phyloP scores from a whole-genome alignment of 805 yeast species.

The Candida parachauliodes region DNA sequence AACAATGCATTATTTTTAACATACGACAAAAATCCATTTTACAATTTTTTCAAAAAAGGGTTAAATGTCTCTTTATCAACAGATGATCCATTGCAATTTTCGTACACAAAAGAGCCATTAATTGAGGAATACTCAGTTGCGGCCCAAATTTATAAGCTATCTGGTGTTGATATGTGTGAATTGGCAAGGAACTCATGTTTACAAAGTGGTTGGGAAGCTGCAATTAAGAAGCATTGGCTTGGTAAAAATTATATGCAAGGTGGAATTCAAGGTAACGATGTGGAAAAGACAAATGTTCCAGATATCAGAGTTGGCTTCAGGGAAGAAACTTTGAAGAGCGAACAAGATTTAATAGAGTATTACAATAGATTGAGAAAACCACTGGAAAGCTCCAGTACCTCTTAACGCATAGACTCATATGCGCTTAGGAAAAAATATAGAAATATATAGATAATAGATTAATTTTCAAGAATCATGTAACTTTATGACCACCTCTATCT shows the following conservation, averaged over 20 bases:
- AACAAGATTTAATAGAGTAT: slow-evolving; percentile 62
- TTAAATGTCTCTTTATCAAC: slow-evolving; percentile 91
- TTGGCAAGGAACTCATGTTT: slow-evolving; percentile 87
- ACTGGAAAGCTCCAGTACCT: slow-evolving; percentile 4
- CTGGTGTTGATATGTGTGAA: slow-evolving; percentile 96
- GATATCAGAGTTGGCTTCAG: slow-evolving; percentile 81
- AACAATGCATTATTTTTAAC: slow-evolving; percentile 94
- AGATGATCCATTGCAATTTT: slow-evolving; percentile 96
- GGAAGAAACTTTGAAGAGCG: slow-evolving; percentile 71
- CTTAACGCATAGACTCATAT: slow-evolving; percentile 2
- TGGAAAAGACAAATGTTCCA: slow-evolving; percentile 94
- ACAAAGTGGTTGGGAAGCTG: slow-evolving; percentile 92
- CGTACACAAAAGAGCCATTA: slow-evolving; percentile 94
- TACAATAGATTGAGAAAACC: slow-evolving; percentile 28
- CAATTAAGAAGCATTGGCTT: slow-evolving; percentile 87
- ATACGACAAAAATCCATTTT: slow-evolving; percentile 96
- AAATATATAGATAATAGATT: neutral
- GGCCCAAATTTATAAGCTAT: slow-evolving; percentile 92
- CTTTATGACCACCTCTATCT: slow-evolving; percentile 1
- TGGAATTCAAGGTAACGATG: slow-evolving; percentile 80
- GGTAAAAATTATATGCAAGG: slow-evolving; percentile 58
- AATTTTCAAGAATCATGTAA: neutral
- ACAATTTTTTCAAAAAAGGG: slow-evolving; percentile 86
- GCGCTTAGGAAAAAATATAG: slow-evolving; percentile 2
- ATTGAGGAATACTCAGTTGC: slow-evolving; percentile 98